Evolutionary conservation across 208 protist genomes (phyloP).

Genomic region (Wallacemonas sp.): DNA sequence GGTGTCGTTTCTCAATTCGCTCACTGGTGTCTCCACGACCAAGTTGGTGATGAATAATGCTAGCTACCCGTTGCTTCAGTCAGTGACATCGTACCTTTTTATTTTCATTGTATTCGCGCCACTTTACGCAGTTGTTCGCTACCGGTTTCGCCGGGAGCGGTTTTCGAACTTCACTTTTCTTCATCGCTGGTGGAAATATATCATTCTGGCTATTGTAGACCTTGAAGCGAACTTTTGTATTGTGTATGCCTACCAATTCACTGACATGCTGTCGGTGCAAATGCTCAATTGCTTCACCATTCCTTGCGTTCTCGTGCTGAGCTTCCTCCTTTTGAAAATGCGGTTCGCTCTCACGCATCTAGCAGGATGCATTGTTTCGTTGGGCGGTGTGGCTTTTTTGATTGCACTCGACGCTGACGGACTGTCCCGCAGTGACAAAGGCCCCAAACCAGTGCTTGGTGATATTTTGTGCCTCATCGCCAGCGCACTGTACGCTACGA

Average conservation of each 20-base stretch:
- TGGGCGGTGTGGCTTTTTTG: constrained; percentile 80
- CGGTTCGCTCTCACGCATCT: constrained; percentile 84
- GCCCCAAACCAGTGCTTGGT: constrained; percentile 64
- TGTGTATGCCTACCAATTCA: constrained; percentile 94
- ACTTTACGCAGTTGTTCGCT: constrained; percentile 47
- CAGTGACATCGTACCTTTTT: constrained; percentile 68
- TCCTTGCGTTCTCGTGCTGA: constrained; percentile 91
- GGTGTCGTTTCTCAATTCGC: constrained; percentile 80
- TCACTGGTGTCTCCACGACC: constrained; percentile 86
- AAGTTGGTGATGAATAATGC: constrained; percentile 78
- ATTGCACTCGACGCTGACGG: constrained; percentile 76
- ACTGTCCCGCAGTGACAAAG: constrained; percentile 35
- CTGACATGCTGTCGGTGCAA: constrained; percentile 90
- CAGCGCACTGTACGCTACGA: constrained; percentile 80
- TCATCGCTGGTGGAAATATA: constrained; percentile 80
- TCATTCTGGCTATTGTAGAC: constrained; percentile 88
- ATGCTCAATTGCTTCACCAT: constrained; percentile 92
- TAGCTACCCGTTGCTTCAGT: constrained; percentile 88
- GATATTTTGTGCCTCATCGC: constrained; percentile 85
- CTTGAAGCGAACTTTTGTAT: constrained; percentile 94
- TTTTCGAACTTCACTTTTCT: constrained; percentile 71
- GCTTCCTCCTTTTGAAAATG: constrained; percentile 82
- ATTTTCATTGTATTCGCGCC: constrained; percentile 73
- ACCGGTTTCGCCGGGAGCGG: constrained; percentile 14
- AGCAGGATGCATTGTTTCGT: constrained; percentile 71